These are phyloP conservation scores for Ehretia macrophylla DNA, from an alignment of 257 asterid genomes.

Conservation along the genomic window DNA sequence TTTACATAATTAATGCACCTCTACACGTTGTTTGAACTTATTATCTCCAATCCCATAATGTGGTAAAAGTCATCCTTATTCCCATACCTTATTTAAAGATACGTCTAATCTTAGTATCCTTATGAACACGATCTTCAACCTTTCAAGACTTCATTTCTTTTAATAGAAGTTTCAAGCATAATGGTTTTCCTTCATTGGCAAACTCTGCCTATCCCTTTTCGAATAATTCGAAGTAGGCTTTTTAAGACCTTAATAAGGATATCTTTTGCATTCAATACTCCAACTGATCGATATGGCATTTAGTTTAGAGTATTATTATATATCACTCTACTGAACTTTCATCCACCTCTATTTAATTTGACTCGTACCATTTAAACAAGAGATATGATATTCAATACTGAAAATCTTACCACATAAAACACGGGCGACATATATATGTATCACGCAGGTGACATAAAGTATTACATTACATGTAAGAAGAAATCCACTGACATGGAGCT, in stretches of 20 bases:
- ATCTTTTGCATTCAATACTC: conserved; percentile 10
- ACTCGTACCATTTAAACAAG: background rate
- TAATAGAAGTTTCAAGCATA: background rate
- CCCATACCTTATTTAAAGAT: conserved; percentile 1
- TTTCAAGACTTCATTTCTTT: background rate
- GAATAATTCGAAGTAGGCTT: background rate
- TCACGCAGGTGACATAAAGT: too few species aligned
- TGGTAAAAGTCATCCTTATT: background rate
- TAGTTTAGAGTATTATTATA: too few species aligned
- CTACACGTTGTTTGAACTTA: background rate
- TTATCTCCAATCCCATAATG: background rate
- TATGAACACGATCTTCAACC: conserved; percentile 1
- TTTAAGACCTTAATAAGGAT: conserved; percentile 10
- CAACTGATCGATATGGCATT: conserved; percentile 9
- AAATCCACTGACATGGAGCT: background rate
- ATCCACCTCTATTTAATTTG: background rate
- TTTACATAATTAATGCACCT: background rate
- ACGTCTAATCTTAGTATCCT: conserved; percentile 2
- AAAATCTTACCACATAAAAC: too few species aligned
- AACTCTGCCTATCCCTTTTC: background rate
- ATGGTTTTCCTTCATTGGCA: background rate
- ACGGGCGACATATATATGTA: too few species aligned
- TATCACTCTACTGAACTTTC: too few species aligned
- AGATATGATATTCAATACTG: too few species aligned
- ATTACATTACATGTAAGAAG: background rate